These are phyloP conservation scores for Cylindrotheca closterium DNA, from an alignment of 108 stramenopile genomes.

Conservation along the genomic window DNA sequence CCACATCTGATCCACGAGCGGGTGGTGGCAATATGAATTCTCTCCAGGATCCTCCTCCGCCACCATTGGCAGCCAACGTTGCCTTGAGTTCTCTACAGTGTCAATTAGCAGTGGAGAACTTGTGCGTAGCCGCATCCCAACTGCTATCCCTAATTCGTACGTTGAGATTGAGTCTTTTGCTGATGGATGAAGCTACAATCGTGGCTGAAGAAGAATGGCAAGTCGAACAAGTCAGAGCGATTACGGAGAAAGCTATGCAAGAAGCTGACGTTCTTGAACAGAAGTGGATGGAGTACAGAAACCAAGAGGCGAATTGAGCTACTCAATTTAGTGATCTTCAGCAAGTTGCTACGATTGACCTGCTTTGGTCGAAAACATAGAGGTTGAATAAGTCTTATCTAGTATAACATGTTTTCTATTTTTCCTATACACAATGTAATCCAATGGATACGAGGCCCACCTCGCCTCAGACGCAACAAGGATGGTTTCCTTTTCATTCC, in stretches of 20 bases:
- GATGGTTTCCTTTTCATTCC: too few species aligned
- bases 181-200: slow-evolving; percentile 84
- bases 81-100: slow-evolving; percentile 58
- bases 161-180: slow-evolving; percentile 58
- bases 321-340: too few species aligned
- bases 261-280: slow-evolving; percentile 62
- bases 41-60: slow-evolving; percentile 71
- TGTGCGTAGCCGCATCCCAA: slow-evolving; percentile 72
- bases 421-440: too few species aligned
- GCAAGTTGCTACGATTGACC: too few species aligned
- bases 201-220: slow-evolving; percentile 73
- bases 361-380: too few species aligned
- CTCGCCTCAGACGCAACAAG: too few species aligned
- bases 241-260: slow-evolving; percentile 41
- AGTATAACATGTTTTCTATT: too few species aligned
- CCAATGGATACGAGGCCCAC: too few species aligned
- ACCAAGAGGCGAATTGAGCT: too few species aligned
- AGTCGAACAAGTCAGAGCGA: slow-evolving; percentile 45
- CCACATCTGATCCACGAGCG: slow-evolving; percentile 31
- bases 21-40: slow-evolving; percentile 75
- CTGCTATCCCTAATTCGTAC: slow-evolving; percentile 82
- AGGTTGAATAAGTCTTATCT: too few species aligned
- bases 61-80: slow-evolving; percentile 71
- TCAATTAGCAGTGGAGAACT: slow-evolving; percentile 74
- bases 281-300: slow-evolving; percentile 59